phyloP scores from a whole-genome alignment of 768 basidiomycete species.

The Crepidotus variabilis region DNA sequence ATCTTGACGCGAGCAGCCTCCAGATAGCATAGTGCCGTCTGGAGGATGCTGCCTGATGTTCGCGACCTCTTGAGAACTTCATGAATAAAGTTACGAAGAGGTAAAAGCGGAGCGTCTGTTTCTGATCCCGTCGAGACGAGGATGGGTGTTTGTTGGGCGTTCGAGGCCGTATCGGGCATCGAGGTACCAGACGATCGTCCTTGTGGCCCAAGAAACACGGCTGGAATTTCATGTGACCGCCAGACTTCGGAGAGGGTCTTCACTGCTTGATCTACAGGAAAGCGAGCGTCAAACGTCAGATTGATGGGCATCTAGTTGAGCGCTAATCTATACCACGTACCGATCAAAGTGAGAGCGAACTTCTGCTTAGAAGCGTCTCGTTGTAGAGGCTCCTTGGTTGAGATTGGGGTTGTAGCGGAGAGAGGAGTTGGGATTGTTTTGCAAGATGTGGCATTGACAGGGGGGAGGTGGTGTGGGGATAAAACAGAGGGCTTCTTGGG shows the following conservation, averaged over 20 bases:
- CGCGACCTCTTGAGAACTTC: conserved; percentile 86
- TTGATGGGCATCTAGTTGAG: conserved; percentile 1
- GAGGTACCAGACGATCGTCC: conserved; percentile 5
- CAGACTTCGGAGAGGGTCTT: conserved; percentile 77
- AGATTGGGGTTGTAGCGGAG: conserved; percentile 15
- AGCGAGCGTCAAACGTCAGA: not conserved
- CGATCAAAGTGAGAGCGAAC: conserved; percentile 66
- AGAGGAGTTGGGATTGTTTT: conserved; percentile 10
- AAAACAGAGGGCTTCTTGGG: conserved; percentile 48
- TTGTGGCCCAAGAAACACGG: conserved; percentile 31
- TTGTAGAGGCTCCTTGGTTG: conserved; percentile 26
- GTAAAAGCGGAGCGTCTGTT: conserved; percentile 40
- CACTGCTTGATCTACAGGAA: conserved; percentile 66
- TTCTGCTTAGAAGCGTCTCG: conserved; percentile 52
- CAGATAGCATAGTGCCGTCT: conserved; percentile 85
- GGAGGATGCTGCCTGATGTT: conserved; percentile 78
- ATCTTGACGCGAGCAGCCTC: conserved; percentile 76
- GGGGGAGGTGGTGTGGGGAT: conserved; percentile 30
- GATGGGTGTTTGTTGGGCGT: conserved; percentile 2
- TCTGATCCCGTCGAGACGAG: conserved; percentile 15
- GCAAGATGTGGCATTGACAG: too few species aligned
- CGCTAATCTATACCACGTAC: conserved; percentile 37
- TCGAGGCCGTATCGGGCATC: conserved; percentile 12
- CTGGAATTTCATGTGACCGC: conserved; percentile 72
- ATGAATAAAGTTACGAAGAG: conserved; percentile 78